Conservation (phyloP, 2,329 filamentous ascomycete genomes). For the Tolypocladium album region DNA sequence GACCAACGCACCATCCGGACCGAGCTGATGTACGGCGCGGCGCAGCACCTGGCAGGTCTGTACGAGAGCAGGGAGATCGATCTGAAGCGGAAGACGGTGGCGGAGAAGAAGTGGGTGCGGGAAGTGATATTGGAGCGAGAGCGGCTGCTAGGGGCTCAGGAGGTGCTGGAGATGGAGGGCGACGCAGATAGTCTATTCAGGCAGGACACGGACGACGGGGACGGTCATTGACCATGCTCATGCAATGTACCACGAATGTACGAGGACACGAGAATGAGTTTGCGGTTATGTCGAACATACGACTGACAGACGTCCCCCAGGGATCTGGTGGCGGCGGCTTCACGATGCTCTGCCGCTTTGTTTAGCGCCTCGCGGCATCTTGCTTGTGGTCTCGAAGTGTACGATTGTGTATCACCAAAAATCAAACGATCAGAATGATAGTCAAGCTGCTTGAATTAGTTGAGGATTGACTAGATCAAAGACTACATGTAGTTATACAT, state of each 20-base stretch:
- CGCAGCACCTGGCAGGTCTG: conserved; percentile 16
- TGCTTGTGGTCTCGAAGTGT: too few species aligned
- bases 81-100: conserved; percentile 21
- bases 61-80: conserved; percentile 18
- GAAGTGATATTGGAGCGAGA: conserved; percentile 32
- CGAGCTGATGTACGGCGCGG: conserved; percentile 31
- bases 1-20: conserved; percentile 28
- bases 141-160: conserved; percentile 28
- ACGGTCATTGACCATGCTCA: neutral
- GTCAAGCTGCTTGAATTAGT: too few species aligned
- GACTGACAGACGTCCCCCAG: too few species aligned
- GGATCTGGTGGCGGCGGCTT: too few species aligned
- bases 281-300: too few species aligned
- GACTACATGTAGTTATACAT: too few species aligned
- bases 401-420: too few species aligned
- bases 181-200: conserved; percentile 23
- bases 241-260: neutral
- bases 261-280: neutral
- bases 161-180: conserved; percentile 31
- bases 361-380: too few species aligned
- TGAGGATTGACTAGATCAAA: too few species aligned
- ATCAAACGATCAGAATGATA: too few species aligned
- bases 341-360: too few species aligned
- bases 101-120: conserved; percentile 37
- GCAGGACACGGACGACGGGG: conserved; percentile 6